A percentile compares a stretch with the other conserved stretches of the same genome.
Evolutionary conservation across 2,329 filamentous ascomycete species (phyloP).

Genomic region (Pseudogymnoascus sp.): DNA sequence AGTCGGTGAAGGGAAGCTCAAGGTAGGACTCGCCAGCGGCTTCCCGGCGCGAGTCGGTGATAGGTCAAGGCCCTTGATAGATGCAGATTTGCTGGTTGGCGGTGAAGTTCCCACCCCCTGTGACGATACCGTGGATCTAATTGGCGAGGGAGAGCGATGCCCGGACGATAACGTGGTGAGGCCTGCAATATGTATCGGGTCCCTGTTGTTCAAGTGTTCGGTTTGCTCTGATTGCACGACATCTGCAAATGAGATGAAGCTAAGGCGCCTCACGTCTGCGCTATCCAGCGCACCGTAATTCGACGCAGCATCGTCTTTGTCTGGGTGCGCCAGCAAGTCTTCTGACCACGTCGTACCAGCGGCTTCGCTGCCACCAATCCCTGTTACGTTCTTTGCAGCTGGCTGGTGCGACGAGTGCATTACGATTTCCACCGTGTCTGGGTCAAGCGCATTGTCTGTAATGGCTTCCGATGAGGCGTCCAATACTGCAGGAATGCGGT

Average conservation of each 20-base stretch:
- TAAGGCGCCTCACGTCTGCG: constrained; percentile 72
- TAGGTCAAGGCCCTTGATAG: constrained; percentile 66
- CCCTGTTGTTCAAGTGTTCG: constrained; percentile 53
- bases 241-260: constrained; percentile 95
- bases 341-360: constrained; percentile 30
- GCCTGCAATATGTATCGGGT: constrained; percentile 63
- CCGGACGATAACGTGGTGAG: constrained; percentile 52
- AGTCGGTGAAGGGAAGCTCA: constrained; percentile 44
- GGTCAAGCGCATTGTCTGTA: constrained; percentile 75
- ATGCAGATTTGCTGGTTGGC: constrained; percentile 68
- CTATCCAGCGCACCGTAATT: constrained; percentile 73
- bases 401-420: constrained; percentile 80
- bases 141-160: constrained; percentile 71
- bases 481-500: constrained; percentile 84
- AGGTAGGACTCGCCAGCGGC: constrained; percentile 56
- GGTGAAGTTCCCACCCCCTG: constrained; percentile 62
- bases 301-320: constrained; percentile 57
- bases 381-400: constrained; percentile 60
- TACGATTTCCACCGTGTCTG: constrained; percentile 86
- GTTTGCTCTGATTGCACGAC: constrained; percentile 82
- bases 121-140: constrained; percentile 71
- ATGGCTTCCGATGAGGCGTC: constrained; percentile 90
- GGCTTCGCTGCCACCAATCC: constrained; percentile 34
- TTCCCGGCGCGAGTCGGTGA: constrained; percentile 51
- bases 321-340: constrained; percentile 44